Evolutionary conservation across 441 rosid genomes (phyloP), one percentile per base, ranked within the genome.

Genomic region (Gossypium trilobum): DNA sequence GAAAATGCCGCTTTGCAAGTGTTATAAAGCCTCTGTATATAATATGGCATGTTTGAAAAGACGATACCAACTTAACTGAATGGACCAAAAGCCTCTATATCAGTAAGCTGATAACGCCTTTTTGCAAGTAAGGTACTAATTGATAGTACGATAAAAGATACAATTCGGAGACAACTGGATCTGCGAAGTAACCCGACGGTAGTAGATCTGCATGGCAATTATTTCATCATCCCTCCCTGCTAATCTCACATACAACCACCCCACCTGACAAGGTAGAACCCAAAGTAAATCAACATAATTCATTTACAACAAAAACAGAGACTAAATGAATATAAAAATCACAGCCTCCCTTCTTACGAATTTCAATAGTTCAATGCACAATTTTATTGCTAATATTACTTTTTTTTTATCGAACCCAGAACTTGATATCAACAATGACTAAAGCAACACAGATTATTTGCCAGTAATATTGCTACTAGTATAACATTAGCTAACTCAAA

Each of bases 1-100:
- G 92, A 91, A 68, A 91, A 84, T n/a, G 95, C 84, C 4, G 88
- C 73, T 78, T 66, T 87, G 90, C 97, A 91, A 67, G 85, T 79
- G 67, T 85, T 87, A 75, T 86, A 91, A 48, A 91, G 89, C 78
- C 90, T 85, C 84, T 91, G 97, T 73, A 87, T 86, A 73, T 64
- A 87, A 76, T 89, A 89, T 19, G 93, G 93, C 93, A 89, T 89
- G 87, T 23, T 67, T 78, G 79, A 50, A 60, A 78, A 80, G 77
- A 81, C 77, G 72, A 70, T 76, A 78, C 73, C 81, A 68, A 78
- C 84, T 80, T 75, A 78, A 76, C 79, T 22, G 73, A 78, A 57
- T 10, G 10, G 73, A 75, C 52, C 48, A 68, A 73, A 22, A 61
- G 50, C 73, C 78, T 48, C 14, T 11, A 56, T 56, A 71, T 72